Evolutionary conservation across 495 filamentous ascomycete genomes (phyloP), one percentile per base, ranked within the genome.

Genomic region (Daldinia childiae): DNA sequence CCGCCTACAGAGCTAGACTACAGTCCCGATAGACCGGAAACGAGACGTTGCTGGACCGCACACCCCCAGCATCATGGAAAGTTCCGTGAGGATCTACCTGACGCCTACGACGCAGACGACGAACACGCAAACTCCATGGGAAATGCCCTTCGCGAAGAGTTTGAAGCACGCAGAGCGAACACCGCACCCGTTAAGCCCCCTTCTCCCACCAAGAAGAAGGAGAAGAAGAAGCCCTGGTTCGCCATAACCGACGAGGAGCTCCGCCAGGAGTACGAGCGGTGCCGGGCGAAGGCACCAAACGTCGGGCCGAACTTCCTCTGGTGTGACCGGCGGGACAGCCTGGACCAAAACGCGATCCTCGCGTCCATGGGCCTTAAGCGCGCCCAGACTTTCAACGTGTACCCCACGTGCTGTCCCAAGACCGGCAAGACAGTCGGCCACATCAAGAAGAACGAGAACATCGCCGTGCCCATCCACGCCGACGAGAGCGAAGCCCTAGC

Each of bases 341-440:
- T 63, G 3, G 66, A 69, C 5, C 34, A 64, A 12, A 48, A 45
- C n/a, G 41, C 67, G 6, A 55, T 69, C n/a, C 60, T 64, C 4
- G 60, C 61, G 0, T 61, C 61, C 7, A 58, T 7, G 38, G 67
- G 67, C n/a, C 21, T 41, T 7, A 68, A 68, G 32, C 15, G 29
- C 30, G 8, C 19, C 43, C 6, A 9, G 1, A 21, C 52, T 9
- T 30, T 7, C 26, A 11, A 11, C n/a, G 4, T 15, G 30, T 32
- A 6, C 54, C 7, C 12, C 9, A 5, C n/a, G 17, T 12, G 17
- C 17, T 48, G 30, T 14, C 30, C 54, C 29, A 24, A 11, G 29
- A 48, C 43, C 19, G 19, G 21, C 6, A 24, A 24, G 19, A 21
- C 19, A 1, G 3, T 48, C 19, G 0, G 9, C 2, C 43, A 9